phyloP scores from a whole-genome alignment of 768 basidiomycete species.

The Xanthoconium purpureum region DNA sequence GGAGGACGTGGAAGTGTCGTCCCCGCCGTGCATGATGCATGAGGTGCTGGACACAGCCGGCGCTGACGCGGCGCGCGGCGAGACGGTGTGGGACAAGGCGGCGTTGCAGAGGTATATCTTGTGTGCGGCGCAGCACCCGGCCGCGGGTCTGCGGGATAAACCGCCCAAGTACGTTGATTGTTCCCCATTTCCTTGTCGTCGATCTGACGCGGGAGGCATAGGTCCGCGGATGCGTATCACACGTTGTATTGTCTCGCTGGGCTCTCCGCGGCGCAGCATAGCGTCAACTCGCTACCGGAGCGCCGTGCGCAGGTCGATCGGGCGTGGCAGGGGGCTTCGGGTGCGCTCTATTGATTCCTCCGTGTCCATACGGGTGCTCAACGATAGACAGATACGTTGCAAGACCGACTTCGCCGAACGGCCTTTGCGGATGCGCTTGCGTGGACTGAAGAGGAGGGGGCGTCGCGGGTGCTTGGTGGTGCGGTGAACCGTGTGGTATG shows the following conservation, averaged over 20 bases:
- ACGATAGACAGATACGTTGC: slow-evolving; percentile 20
- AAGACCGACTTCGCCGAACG: slow-evolving; percentile 36
- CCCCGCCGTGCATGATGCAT: no score
- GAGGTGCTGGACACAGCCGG: no score
- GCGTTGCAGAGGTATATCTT: slow-evolving; percentile 88
- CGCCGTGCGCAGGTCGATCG: slow-evolving; percentile 33
- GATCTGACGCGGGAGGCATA: slow-evolving; percentile 29
- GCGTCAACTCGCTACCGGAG: slow-evolving; percentile 47
- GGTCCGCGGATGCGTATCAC: slow-evolving; percentile 92
- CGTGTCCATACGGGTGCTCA: slow-evolving; percentile 3
- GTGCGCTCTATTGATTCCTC: background rate
- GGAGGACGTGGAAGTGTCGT: slow-evolving; percentile 52
- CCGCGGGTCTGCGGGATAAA: slow-evolving; percentile 90
- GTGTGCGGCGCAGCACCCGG: slow-evolving; percentile 78
- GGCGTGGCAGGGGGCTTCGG: slow-evolving; percentile 37
- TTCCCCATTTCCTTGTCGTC: background rate
- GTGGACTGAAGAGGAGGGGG: slow-evolving; percentile 69
- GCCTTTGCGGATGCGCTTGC: slow-evolving; percentile 55
- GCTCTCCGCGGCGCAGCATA: slow-evolving; percentile 85
- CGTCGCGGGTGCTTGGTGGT: slow-evolving; percentile 54
- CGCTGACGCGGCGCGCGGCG: slow-evolving; percentile 24
- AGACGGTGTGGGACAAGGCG: slow-evolving; percentile 50
- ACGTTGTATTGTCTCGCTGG: slow-evolving; percentile 92
- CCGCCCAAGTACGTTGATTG: slow-evolving; percentile 70
- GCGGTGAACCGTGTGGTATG: slow-evolving; percentile 61